Evolutionary conservation across 331 rosid genomes (phyloP), one percentile per base, ranked within the genome.

Genomic region (Rosa hybrid): DNA sequence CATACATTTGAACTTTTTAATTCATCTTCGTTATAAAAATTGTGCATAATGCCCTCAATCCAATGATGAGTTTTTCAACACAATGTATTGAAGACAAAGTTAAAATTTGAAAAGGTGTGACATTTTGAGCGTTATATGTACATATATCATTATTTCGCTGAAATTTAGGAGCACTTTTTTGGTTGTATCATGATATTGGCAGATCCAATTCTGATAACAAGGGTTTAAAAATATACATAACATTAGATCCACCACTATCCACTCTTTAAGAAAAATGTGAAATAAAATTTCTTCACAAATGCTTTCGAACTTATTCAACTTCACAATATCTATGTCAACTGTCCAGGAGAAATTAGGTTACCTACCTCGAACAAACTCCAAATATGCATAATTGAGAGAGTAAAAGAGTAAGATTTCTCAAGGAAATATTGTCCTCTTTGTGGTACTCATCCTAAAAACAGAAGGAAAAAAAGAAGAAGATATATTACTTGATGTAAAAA

Each of bases 331-430:
- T 18, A 69, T 53, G 30, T 44, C 23, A 81, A 82, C 27, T 50
- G 18, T 76, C 65, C 67, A 42, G 1, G 42, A 68, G 49, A 81
- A 7, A 23, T 71, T 51, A 82, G 45, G 73, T 70, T 60, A 63
- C 91, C 18, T 79, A 95, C 97, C 98, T 88, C 49, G 94, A 87
- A 82, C 92, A 95, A 72, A 92, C 97, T 77, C 96, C 99, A 88
- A 91, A 91, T 80, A 90, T 76, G 80, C 86, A 95, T 76, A 94
- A 86, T 80, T 94, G 85, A 57, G 97, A 94, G 38, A 92, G 87
- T 71, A 94, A 83, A 78, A 94, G 97, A 34, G 97, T 88, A 73
- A 94, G 77, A 85, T 94, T 94, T 76, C 96, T 87, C 89, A 94
- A 80, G 56, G 98, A 92, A 80, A 94, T 93, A 82, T 87, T 91